phyloP scores from a whole-genome alignment of 192 early-diverging fungal genomes.

The Gryganskiella cystojenkinii region DNA sequence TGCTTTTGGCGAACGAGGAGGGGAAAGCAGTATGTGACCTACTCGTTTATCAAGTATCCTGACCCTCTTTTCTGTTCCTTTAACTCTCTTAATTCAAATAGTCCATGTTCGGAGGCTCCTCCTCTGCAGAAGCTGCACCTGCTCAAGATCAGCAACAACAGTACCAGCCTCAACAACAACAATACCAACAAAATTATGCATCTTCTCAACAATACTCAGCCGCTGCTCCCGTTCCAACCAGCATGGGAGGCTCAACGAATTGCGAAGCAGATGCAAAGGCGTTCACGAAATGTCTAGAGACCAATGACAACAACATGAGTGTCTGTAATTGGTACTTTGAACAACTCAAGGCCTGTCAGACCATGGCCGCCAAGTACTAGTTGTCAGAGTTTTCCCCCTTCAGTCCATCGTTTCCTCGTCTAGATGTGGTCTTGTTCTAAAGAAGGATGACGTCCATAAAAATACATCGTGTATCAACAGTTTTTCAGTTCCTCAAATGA shows the following conservation, averaged over 20 bases:
- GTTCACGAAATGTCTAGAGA: slow-evolving; percentile 85
- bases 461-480: too few relatives aligned
- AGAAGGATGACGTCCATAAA: too few relatives aligned
- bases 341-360: slow-evolving; percentile 87
- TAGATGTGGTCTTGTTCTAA: too few relatives aligned
- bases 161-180: slow-evolving; percentile 21
- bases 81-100: too few relatives aligned
- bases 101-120: slow-evolving; percentile 52
- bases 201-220: not conserved
- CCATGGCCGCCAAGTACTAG: slow-evolving; percentile 57
- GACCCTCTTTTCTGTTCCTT: not conserved
- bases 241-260: slow-evolving; percentile 12
- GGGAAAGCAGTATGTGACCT: not conserved
- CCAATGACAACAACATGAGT: slow-evolving; percentile 76
- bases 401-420: too few relatives aligned
- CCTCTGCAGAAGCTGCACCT: slow-evolving; percentile 28
- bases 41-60: slow-evolving; percentile 12
- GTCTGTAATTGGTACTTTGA: slow-evolving; percentile 91
- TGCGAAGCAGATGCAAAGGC: slow-evolving; percentile 80
- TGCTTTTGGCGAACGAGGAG: not conserved
- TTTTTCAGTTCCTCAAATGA: too few relatives aligned
- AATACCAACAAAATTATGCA: too few relatives aligned
- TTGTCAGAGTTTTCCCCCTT: too few relatives aligned
- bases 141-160: slow-evolving; percentile 26
- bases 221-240: not conserved